Evolutionary conservation across 352 stramenopile species (phyloP), one percentile per base, ranked within the genome.

Genomic region (Globisporangium viniferum): DNA sequence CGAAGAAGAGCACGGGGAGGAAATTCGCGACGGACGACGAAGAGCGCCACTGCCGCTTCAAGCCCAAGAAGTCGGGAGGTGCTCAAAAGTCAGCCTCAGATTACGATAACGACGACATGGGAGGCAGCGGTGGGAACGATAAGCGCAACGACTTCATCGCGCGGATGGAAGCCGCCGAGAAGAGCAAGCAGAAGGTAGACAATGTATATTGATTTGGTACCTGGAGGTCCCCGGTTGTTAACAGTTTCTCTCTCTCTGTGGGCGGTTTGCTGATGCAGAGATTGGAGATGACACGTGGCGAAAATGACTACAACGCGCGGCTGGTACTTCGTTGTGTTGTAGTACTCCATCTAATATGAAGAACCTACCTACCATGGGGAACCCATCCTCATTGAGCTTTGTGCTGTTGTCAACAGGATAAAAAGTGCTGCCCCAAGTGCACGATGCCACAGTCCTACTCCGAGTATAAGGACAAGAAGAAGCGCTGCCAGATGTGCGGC

Each of bases 401-500:
- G 44, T 22, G 18, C 18, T 53, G 15, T 53, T 53, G 44, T 24
- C 10, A 39, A 12, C 35, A 93, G 87, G 86, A 90, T 73, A 95
- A 94, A 59, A 93, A 93, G 53, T 75, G 76, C 2, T 95, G 88
- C 33, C 88, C 86, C 3, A 90, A 82, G 46, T 95, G 88, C 61
- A 66, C 73, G 3, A 71, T 84, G 57, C 64, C 79, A 14, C 88
- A 95, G 67, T 93, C 86, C 24, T 95, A 92, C 60, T 87, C 88
- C 1, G 88, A 95, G 63, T 88, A 78, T n/a, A 86, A 84, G 10
- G 88, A 94, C 76, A 95, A 95, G 73, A 95, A 94, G 74, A 95
- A 95, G 63, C 77, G 78, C 4, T 95, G 88, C 62, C 86, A 92
- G 67, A 89, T 79, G 55, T 95, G 88, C 62, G 84, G 86, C 20